Conservation (phyloP, 805 yeast species). For the Spathaspora arborariae region DNA sequence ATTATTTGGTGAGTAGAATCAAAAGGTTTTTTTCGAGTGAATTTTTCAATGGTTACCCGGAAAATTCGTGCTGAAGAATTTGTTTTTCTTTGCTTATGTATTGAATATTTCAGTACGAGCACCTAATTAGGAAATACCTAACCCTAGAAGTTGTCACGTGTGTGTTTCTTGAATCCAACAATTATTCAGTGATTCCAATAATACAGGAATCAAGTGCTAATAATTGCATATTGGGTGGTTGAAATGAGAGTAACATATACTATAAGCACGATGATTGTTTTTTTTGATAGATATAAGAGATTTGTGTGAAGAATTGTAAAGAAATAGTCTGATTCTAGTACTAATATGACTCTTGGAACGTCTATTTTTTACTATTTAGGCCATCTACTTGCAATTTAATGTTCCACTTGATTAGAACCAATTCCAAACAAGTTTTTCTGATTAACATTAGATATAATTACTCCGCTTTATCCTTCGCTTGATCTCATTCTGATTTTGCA, state of each 20-base stretch:
- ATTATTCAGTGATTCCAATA: not conserved
- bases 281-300: not conserved
- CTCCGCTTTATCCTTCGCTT: too few species aligned
- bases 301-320: not conserved
- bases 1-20: not conserved
- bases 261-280: not conserved
- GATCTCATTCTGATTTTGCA: not conserved
- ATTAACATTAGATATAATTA: too few species aligned
- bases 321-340: too few species aligned
- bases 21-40: not conserved
- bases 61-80: slow-evolving; percentile 14
- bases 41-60: slow-evolving; percentile 15
- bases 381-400: too few species aligned
- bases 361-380: too few species aligned
- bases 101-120: slow-evolving; percentile 15
- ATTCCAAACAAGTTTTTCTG: too few species aligned
- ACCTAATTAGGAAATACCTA: slow-evolving; percentile 12
- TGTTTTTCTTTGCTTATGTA: slow-evolving; percentile 3
- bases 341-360: too few species aligned
- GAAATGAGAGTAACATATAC: not conserved
- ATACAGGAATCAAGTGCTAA: not conserved
- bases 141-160: slow-evolving; percentile 19
- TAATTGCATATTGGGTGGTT: not conserved
- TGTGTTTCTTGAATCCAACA: not conserved
- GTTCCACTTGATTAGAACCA: too few species aligned